phyloP scores from a whole-genome alignment of 225 moss, liverwort and hornwort genomes.

The Asterella californica region DNA sequence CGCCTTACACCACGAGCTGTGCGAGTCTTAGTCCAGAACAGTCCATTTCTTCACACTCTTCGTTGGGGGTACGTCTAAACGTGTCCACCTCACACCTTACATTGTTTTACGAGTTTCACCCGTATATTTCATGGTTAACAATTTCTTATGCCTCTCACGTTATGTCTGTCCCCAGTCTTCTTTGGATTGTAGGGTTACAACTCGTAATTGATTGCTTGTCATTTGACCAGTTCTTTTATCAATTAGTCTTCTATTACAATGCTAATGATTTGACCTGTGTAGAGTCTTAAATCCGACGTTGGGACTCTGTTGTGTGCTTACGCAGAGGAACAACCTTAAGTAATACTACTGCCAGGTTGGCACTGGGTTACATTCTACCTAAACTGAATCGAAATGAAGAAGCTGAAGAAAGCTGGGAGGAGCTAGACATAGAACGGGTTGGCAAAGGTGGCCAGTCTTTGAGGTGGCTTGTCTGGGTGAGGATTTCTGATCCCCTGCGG shows the following conservation, averaged over 20 bases:
- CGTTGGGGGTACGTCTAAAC: slow-evolving; percentile 64
- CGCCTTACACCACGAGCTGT: slow-evolving; percentile 66
- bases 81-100: neutral
- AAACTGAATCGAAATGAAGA: slow-evolving; percentile 73
- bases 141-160: neutral
- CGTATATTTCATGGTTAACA: neutral
- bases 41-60: slow-evolving; percentile 74
- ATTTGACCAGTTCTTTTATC: neutral
- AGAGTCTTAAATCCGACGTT: neutral
- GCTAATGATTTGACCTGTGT: neutral
- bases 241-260: neutral
- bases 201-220: too few relatives aligned
- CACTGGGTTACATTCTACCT: slow-evolving; percentile 74
- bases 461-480: slow-evolving; percentile 96
- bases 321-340: slow-evolving; percentile 67
- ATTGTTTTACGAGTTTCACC: neutral
- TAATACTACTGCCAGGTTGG: slow-evolving; percentile 59
- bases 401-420: slow-evolving; percentile 92
- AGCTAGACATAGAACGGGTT: slow-evolving; percentile 66
- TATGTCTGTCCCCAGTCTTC: too few relatives aligned
- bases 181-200: too few relatives aligned
- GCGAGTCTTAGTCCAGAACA: slow-evolving; percentile 72
- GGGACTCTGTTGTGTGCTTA: neutral
- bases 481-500: neutral
- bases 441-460: slow-evolving; percentile 83